Evolutionary conservation across 2,329 filamentous ascomycete species (phyloP).

Genomic region (Fusarium mangiferae): DNA sequence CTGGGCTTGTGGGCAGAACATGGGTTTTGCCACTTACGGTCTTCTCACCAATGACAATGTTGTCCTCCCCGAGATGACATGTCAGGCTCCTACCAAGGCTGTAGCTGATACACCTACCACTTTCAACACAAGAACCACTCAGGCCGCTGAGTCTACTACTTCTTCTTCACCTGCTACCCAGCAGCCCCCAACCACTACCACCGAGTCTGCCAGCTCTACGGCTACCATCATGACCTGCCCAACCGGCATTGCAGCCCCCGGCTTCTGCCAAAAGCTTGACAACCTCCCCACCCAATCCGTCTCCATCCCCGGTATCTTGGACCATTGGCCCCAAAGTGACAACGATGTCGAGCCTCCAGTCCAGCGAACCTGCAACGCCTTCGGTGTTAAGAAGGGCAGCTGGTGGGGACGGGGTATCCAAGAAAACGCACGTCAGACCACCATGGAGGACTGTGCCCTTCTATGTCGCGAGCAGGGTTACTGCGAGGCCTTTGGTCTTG

Average conservation of each 20-base stretch:
- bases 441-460: constrained; percentile 14
- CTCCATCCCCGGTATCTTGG: background rate
- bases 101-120: background rate
- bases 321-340: constrained; percentile 2
- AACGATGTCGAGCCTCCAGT: background rate
- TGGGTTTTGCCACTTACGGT: constrained; percentile 2
- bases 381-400: background rate
- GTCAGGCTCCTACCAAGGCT: background rate
- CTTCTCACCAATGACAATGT: background rate
- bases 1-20: constrained; percentile 14
- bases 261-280: background rate
- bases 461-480: background rate
- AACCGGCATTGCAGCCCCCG: background rate
- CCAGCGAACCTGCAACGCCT: constrained; percentile 5
- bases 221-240: background rate
- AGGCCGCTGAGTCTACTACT: background rate
- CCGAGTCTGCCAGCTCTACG: background rate
- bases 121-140: background rate
- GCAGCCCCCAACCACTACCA: background rate
- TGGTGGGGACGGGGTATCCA: background rate
- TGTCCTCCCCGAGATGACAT: background rate
- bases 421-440: background rate
- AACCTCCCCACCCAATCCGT: background rate
- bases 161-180: background rate
- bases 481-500: constrained; percentile 8